Conservation (phyloP, 2,329 filamentous ascomycete genomes). For the Stemphylium lycopersici region DNA sequence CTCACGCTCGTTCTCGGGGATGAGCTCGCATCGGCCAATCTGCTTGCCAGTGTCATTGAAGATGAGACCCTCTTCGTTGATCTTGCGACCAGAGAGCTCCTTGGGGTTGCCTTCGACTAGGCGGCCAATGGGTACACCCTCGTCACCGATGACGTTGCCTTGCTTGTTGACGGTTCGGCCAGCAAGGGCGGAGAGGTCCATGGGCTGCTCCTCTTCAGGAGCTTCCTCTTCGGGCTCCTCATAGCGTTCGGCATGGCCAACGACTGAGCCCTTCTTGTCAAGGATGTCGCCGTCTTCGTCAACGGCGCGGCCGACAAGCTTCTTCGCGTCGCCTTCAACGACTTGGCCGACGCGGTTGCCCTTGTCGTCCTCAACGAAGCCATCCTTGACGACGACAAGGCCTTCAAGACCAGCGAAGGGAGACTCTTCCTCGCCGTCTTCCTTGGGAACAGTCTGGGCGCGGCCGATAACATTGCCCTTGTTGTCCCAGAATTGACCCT, state of each 20-base stretch:
- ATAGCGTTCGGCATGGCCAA: constrained; percentile 59
- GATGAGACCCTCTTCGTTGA: constrained; percentile 73
- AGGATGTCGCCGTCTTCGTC: constrained; percentile 61
- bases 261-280: constrained; percentile 60
- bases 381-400: constrained; percentile 57
- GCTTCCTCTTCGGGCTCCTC: constrained; percentile 69
- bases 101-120: constrained; percentile 71
- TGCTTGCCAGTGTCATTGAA: constrained; percentile 75
- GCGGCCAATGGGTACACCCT: constrained; percentile 63
- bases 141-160: constrained; percentile 57
- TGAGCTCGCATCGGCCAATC: constrained; percentile 70
- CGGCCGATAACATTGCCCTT: constrained; percentile 60
- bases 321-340: constrained; percentile 58
- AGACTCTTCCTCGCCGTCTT: constrained; percentile 56
- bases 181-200: constrained; percentile 54
- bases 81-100: constrained; percentile 70
- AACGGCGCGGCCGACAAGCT: constrained; percentile 57
- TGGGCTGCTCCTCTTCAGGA: constrained; percentile 50
- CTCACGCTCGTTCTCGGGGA: constrained; percentile 68
- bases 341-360: constrained; percentile 58
- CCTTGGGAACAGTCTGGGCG: constrained; percentile 55
- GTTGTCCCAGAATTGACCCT: constrained; percentile 61
- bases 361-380: constrained; percentile 58
- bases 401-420: constrained; percentile 59
- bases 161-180: constrained; percentile 59